Percentiles rank a stretch among this genome's conserved stretches.
Evolutionary conservation across 495 filamentous ascomycete species (phyloP).

Genomic region (Terfezia claveryi): DNA sequence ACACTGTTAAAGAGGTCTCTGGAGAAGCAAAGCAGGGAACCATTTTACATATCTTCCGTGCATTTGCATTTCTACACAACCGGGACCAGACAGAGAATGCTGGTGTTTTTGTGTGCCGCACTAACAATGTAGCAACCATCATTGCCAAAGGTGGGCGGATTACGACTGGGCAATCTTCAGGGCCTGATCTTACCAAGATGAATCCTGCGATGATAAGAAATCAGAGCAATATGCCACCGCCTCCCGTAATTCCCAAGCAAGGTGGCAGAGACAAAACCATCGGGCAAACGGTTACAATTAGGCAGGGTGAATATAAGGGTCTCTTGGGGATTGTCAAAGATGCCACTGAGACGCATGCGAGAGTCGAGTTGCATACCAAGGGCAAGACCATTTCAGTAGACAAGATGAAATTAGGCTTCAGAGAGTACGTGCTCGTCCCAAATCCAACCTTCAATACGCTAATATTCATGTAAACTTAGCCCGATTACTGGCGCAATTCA

Average conservation of each 20-base stretch:
- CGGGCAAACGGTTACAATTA: constrained; percentile 72
- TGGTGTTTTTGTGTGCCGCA: constrained; percentile 73
- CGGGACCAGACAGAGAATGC: constrained; percentile 68
- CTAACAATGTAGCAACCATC: constrained; percentile 63
- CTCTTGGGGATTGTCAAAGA: constrained; percentile 89
- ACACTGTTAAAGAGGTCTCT: constrained; percentile 72
- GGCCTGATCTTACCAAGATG: constrained; percentile 71
- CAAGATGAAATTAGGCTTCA: constrained; percentile 55
- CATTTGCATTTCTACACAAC: constrained; percentile 69
- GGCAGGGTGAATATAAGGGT: constrained; percentile 72
- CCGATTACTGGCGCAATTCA: constrained; percentile 49
- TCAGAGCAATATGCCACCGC: constrained; percentile 42
- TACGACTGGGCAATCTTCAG: constrained; percentile 24
- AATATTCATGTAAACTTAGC: constrained; percentile 3
- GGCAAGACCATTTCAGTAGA: constrained; percentile 64
- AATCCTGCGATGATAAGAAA: constrained; percentile 67
- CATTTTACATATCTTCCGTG: constrained; percentile 79
- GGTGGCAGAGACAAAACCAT: constrained; percentile 69
- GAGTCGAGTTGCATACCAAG: constrained; percentile 82
- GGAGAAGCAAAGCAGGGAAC: constrained; percentile 69
- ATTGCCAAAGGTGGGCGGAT: constrained; percentile 72
- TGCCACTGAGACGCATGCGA: constrained; percentile 57
- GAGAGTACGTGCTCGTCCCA: constrained; percentile 36
- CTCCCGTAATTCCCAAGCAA: constrained; percentile 30
- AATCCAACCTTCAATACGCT: background rate